These are phyloP conservation scores for Trypethelium eluteriae DNA, from an alignment of 495 filamentous ascomycete genomes.

Conservation along the genomic window DNA sequence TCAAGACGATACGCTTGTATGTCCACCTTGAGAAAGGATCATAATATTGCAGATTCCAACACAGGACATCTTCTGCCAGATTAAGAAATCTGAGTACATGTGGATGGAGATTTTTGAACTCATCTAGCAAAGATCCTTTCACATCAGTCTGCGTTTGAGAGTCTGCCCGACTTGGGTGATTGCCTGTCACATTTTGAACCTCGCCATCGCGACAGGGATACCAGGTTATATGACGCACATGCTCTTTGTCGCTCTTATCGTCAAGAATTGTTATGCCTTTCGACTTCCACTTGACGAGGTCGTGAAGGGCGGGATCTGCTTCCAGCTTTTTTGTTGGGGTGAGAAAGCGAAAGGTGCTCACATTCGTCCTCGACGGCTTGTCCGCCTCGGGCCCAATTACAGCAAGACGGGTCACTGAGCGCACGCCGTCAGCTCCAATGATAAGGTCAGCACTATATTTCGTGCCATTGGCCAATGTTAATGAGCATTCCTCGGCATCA, in stretches of 20 bases:
- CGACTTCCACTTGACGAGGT: not conserved
- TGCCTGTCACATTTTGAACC: not conserved
- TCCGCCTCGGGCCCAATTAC: not conserved
- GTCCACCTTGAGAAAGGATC: constrained; percentile 15
- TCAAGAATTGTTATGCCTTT: not conserved
- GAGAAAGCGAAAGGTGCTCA: not conserved
- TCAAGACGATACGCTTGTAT: constrained; percentile 16
- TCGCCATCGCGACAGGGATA: not conserved
- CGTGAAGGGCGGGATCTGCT: not conserved
- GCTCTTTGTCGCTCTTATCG: not conserved
- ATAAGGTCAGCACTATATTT: constrained; percentile 14
- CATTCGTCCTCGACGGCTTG: not conserved
- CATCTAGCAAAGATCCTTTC: not conserved
- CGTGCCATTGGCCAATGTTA: constrained; percentile 19
- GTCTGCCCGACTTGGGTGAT: not conserved
- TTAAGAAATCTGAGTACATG: not conserved
- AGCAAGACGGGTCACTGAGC: not conserved
- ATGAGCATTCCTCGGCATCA: constrained; percentile 12
- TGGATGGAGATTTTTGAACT: not conserved
- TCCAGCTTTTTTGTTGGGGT: not conserved
- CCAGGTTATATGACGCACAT: not conserved
- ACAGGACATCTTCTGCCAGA: not conserved
- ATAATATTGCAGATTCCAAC: constrained; percentile 20
- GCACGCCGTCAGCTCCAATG: constrained; percentile 18
- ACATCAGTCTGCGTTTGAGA: not conserved